phyloP scores from a whole-genome alignment of 2,329 filamentous ascomycete genomes.

The Fusarium sp. region DNA sequence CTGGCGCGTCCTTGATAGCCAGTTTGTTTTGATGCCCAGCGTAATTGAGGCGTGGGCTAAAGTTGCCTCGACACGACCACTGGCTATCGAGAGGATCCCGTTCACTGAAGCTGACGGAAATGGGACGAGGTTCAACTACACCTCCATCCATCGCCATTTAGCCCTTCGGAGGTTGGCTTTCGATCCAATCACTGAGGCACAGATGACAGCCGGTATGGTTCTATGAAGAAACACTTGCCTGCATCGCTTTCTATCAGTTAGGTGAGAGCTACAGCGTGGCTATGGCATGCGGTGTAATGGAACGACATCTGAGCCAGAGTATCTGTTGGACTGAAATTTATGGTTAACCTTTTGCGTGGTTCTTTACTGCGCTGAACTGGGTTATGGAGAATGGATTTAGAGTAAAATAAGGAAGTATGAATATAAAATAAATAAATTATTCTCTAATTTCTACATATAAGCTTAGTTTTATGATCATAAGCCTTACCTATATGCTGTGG shows the following conservation, averaged over 20 bases:
- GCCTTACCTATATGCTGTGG: no score
- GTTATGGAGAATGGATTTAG: no score
- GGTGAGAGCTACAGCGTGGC: background rate
- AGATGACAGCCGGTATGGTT: background rate
- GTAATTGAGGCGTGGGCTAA: background rate
- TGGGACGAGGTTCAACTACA: background rate
- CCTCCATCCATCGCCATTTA: background rate
- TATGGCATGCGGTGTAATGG: background rate
- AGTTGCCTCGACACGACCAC: background rate
- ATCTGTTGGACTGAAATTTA: background rate
- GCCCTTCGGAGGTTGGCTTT: conserved; percentile 1
- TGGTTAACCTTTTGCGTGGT: background rate
- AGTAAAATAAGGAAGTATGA: no score
- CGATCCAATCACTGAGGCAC: conserved; percentile 5
- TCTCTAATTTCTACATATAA: no score
- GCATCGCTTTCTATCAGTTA: background rate
- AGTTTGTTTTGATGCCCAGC: background rate
- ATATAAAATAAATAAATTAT: no score
- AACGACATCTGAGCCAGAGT: background rate
- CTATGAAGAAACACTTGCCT: background rate
- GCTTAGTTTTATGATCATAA: no score
- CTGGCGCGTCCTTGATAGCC: background rate
- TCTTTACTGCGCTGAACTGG: no score
- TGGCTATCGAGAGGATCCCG: background rate
- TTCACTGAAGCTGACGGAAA: background rate